Evolutionary conservation across 1,139 yeast species (phyloP).

Genomic region (Yamadazyma taylorii): DNA sequence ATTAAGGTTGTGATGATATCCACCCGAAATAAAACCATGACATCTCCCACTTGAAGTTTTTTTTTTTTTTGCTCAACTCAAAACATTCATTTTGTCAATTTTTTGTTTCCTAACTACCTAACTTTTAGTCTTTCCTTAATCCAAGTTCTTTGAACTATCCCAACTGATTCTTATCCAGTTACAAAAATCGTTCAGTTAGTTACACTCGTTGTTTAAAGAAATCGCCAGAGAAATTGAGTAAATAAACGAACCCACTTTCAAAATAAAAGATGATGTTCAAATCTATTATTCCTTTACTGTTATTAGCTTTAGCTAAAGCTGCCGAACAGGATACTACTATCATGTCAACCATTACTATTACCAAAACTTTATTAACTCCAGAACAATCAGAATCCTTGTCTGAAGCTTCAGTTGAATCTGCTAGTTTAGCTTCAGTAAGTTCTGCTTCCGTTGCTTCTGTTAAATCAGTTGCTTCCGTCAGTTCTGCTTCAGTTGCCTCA

Average conservation of each 20-base stretch:
- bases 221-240: background rate
- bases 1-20: background rate
- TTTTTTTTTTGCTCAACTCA: slow-evolving; percentile 4
- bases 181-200: background rate
- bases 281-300: slow-evolving; percentile 21
- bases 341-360: slow-evolving; percentile 40
- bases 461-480: slow-evolving; percentile 19
- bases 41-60: slow-evolving; percentile 4
- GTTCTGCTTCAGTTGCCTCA: slow-evolving; percentile 15
- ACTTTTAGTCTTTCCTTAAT: slow-evolving; percentile 31
- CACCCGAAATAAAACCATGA: slow-evolving; percentile 6
- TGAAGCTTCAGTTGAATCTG: slow-evolving; percentile 21
- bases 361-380: slow-evolving; percentile 45
- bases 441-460: slow-evolving; percentile 20
- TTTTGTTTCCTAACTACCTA: slow-evolving; percentile 2
- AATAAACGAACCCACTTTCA: slow-evolving; percentile 1
- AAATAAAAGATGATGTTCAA: slow-evolving; percentile 29
- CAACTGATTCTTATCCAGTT: slow-evolving; percentile 1
- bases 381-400: slow-evolving; percentile 34
- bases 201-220: slow-evolving; percentile 4
- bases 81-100: background rate
- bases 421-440: slow-evolving; percentile 17
- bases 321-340: slow-evolving; percentile 46
- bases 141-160: slow-evolving; percentile 1
- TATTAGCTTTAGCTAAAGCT: slow-evolving; percentile 29